Conservation (phyloP, 2,329 filamentous ascomycete species). For the Rutstroemia sp. region DNA sequence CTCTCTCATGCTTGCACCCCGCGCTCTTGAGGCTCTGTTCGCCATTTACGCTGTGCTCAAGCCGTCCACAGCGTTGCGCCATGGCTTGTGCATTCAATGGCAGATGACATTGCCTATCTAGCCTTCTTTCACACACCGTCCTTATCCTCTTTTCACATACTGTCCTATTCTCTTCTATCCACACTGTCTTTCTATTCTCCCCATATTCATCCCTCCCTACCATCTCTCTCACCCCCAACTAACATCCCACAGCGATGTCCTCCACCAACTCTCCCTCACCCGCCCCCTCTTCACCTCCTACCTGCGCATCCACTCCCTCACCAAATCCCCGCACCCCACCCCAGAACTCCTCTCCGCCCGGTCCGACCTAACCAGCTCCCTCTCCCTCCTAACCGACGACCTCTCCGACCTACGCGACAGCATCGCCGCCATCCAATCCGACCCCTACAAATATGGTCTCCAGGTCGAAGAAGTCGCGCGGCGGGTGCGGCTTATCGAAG, state of each 20-base stretch:
- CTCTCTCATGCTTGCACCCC: no score
- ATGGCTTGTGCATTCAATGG: no score
- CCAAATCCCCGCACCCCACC: conserved; percentile 45
- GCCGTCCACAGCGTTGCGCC: no score
- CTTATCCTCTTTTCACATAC: no score
- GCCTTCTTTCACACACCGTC: no score
- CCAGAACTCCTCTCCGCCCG: conserved; percentile 80
- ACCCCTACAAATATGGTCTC: conserved; percentile 82
- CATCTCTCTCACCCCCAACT: neutral
- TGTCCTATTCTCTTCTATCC: no score
- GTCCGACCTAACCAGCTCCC: conserved; percentile 57
- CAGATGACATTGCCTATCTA: no score
- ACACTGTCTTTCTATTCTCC: neutral
- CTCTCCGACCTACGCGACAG: conserved; percentile 82
- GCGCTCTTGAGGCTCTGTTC: no score
- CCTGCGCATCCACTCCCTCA: conserved; percentile 86
- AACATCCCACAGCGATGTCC: conserved; percentile 62
- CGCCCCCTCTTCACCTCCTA: conserved; percentile 90
- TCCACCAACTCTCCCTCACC: conserved; percentile 70
- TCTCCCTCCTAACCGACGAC: conserved; percentile 70
- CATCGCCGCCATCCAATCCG: conserved; percentile 78
- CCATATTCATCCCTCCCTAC: no score
- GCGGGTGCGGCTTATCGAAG: conserved; percentile 73
- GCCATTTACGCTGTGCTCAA: no score
- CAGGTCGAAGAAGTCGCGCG: conserved; percentile 75